Percentiles rank a stretch among this genome's conserved stretches.
phyloP scores from a whole-genome alignment of 768 basidiomycete genomes.

The Lactifluus rugatus region DNA sequence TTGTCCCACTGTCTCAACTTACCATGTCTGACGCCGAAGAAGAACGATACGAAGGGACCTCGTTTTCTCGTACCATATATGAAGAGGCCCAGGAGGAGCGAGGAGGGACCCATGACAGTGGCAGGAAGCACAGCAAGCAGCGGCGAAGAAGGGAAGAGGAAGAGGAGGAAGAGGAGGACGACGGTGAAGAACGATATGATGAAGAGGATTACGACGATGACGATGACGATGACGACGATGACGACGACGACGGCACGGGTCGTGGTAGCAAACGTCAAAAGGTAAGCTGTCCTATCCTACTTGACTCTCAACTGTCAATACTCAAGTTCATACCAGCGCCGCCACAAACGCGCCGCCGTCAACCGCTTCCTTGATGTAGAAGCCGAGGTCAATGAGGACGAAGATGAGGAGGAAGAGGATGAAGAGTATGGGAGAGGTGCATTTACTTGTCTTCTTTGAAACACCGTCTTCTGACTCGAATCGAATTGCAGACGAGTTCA shows the following conservation, averaged over 20 bases:
- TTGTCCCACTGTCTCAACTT: slow-evolving; percentile 23
- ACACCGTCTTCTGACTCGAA: slow-evolving; percentile 4
- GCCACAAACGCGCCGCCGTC: slow-evolving; percentile 53
- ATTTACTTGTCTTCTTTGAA: slow-evolving; percentile 12
- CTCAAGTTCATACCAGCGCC: slow-evolving; percentile 34
- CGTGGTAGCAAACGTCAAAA: slow-evolving; percentile 52
- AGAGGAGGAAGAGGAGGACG: slow-evolving; percentile 34
- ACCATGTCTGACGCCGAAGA: slow-evolving; percentile 39
- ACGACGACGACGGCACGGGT: slow-evolving; percentile 34
- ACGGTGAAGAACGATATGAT: slow-evolving; percentile 31
- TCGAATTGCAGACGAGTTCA: slow-evolving; percentile 49
- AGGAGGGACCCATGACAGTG: slow-evolving; percentile 22
- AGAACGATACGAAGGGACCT: slow-evolving; percentile 27
- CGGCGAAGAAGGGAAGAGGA: slow-evolving; percentile 26
- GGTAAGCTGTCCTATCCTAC: slow-evolving; percentile 28
- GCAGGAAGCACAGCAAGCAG: slow-evolving; percentile 32
- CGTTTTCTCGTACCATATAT: slow-evolving; percentile 22
- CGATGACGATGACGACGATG: slow-evolving; percentile 33
- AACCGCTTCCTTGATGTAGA: slow-evolving; percentile 92
- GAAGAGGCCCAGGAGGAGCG: slow-evolving; percentile 29
- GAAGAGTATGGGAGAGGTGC: slow-evolving; percentile 51
- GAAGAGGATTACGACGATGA: slow-evolving; percentile 32
- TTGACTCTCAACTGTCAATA: background rate
- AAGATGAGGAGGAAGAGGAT: slow-evolving; percentile 87
- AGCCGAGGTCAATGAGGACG: slow-evolving; percentile 94